Conservation (phyloP, 345 rosid species). For the Eucalyptus tenuipes region DNA sequence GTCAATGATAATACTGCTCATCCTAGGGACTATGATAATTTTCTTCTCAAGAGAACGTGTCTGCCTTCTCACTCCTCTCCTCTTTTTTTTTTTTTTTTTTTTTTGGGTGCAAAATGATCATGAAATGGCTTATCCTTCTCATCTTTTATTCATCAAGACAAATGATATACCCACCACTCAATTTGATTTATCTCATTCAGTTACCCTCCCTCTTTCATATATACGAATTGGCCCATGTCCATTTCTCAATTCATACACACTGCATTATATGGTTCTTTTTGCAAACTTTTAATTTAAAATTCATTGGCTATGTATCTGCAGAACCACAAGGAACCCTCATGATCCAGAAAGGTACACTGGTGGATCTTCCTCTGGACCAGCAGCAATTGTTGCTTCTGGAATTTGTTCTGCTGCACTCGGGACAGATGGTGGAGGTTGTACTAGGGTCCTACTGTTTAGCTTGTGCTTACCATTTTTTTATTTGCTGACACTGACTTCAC, state of each 20-base stretch:
- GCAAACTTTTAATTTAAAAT: background rate
- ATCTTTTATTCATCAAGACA: background rate
- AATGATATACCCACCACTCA: background rate
- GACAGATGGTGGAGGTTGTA: slow-evolving; percentile 93
- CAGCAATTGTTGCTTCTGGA: slow-evolving; percentile 88
- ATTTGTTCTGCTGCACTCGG: slow-evolving; percentile 90
- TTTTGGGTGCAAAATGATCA: background rate
- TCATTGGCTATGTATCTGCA: slow-evolving; percentile 9
- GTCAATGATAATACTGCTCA: background rate
- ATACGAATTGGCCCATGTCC: background rate
- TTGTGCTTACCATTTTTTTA: background rate
- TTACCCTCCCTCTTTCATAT: background rate
- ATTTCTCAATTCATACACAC: background rate
- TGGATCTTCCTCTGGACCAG: slow-evolving; percentile 93
- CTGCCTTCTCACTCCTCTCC: background rate
- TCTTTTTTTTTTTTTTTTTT: background rate
- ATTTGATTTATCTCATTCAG: background rate
- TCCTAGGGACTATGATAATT: background rate
- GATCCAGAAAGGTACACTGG: slow-evolving; percentile 80
- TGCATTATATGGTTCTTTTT: background rate
- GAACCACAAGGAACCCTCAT: slow-evolving; percentile 91
- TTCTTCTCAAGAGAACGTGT: background rate
- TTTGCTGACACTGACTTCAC: background rate
- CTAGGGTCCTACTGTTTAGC: background rate
- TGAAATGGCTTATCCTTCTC: background rate